Conservation (phyloP, 768 basidiomycete genomes). For the Tylopilus subfusipes region DNA sequence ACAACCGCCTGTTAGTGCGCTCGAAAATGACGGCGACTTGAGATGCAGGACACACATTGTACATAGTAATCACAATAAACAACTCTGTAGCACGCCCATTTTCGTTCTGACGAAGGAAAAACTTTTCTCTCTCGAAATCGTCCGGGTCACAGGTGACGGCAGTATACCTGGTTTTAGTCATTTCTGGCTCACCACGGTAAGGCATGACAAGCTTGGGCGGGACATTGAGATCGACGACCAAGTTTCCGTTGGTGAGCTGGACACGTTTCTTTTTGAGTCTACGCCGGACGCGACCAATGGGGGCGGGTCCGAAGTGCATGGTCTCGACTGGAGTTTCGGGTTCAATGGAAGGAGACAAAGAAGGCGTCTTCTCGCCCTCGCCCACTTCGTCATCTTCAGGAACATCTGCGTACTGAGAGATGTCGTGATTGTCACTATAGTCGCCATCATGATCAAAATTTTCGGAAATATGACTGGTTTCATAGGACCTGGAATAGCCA, state of each 20-base stretch:
- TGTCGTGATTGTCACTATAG: constrained; percentile 29
- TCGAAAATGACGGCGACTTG: neutral
- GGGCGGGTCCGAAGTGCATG: constrained; percentile 86
- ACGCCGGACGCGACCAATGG: constrained; percentile 70
- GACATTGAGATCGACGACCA: constrained; percentile 80
- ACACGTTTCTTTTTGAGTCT: constrained; percentile 81
- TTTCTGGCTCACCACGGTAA: constrained; percentile 66
- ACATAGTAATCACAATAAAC: constrained; percentile 96
- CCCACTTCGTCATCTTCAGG: constrained; percentile 19
- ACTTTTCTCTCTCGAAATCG: constrained; percentile 80
- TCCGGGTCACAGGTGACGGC: constrained; percentile 94
- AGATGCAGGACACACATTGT: constrained; percentile 65
- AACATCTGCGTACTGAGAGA: constrained; percentile 29
- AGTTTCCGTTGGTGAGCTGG: constrained; percentile 80
- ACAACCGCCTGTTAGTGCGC: constrained; percentile 9
- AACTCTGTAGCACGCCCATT: constrained; percentile 79
- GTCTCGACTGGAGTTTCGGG: constrained; percentile 59
- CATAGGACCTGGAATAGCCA: constrained; percentile 32
- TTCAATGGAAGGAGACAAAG: constrained; percentile 32
- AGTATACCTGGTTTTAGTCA: constrained; percentile 72
- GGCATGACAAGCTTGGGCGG: constrained; percentile 82
- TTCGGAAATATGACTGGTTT: constrained; percentile 20
- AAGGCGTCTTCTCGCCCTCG: constrained; percentile 24
- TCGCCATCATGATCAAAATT: constrained; percentile 16
- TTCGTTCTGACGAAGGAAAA: constrained; percentile 82